Conservation (phyloP, 169 alveolate genomes). For the Pseudocohnilembus persalinus region DNA sequence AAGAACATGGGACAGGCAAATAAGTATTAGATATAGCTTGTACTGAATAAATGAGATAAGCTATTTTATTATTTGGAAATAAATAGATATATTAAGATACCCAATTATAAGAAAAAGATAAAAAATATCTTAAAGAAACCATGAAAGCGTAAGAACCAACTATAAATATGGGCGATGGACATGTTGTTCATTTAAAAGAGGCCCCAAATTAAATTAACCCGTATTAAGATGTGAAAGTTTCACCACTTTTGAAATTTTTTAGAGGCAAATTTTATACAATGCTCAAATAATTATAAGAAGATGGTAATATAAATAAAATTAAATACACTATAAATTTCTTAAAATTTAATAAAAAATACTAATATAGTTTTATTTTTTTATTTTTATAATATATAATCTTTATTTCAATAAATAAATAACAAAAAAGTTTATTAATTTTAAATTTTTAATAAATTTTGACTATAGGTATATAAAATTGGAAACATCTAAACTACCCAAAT, state of each 20-base stretch:
- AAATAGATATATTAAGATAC: background rate
- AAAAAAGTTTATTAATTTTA: too few species aligned
- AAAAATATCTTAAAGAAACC: background rate
- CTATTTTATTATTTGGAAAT: conserved; percentile 59
- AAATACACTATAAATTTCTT: too few species aligned
- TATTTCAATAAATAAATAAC: too few species aligned
- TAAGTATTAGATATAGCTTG: conserved; percentile 73
- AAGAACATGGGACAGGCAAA: conserved; percentile 27
- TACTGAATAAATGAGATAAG: conserved; percentile 69
- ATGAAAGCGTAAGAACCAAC: background rate
- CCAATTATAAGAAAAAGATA: background rate
- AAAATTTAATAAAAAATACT: too few species aligned
- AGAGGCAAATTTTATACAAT: conserved; percentile 42
- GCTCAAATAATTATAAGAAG: conserved; percentile 63
- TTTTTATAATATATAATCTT: too few species aligned
- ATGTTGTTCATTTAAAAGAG: background rate
- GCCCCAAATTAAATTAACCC: conserved; percentile 15
- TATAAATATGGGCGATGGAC: background rate
- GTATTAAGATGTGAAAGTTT: background rate
- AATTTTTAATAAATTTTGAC: too few species aligned
- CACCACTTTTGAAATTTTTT: background rate
- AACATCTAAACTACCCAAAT: conserved; percentile 71
- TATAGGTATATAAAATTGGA: conserved; percentile 60
- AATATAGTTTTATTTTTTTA: too few species aligned
- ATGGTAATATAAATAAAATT: too few species aligned